Percentiles rank a stretch among this genome's conserved stretches.
Evolutionary conservation across 768 basidiomycete genomes (phyloP).

Genomic region (Auricularia cornea): DNA sequence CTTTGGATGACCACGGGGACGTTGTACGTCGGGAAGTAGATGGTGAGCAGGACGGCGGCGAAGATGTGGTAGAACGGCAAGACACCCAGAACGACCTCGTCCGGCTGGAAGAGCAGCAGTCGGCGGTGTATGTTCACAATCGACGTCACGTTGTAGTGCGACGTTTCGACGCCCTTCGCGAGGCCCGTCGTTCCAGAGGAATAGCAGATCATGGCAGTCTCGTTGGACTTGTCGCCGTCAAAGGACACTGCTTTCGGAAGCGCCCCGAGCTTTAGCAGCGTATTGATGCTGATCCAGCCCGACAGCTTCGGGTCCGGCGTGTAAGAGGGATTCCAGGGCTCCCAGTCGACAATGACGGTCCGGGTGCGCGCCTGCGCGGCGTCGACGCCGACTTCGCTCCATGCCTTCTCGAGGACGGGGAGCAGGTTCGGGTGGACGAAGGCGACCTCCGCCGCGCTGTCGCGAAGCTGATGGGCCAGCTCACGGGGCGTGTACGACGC

Average conservation of each 20-base stretch:
- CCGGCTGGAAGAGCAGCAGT: constrained; percentile 32
- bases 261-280: constrained; percentile 43
- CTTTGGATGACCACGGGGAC: constrained; percentile 18
- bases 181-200: constrained; percentile 65
- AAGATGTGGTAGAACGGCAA: constrained; percentile 39
- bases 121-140: constrained; percentile 43
- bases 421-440: constrained; percentile 59
- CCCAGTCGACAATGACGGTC: constrained; percentile 44
- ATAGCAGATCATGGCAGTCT: constrained; percentile 62
- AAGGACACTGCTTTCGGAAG: constrained; percentile 48
- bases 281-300: constrained; percentile 33
- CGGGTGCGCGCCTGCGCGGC: constrained; percentile 41
- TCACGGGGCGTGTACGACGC: constrained; percentile 60
- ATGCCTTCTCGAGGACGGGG: constrained; percentile 45
- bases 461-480: constrained; percentile 59
- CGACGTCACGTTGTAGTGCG: constrained; percentile 50
- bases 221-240: constrained; percentile 41
- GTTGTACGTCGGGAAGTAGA: constrained; percentile 3
- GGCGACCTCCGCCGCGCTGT: constrained; percentile 56
- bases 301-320: constrained; percentile 18
- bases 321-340: constrained; percentile 28
- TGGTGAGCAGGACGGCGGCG: not conserved
- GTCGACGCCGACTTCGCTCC: constrained; percentile 41
- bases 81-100: constrained; percentile 52
- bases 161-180: constrained; percentile 57